Evolutionary conservation across 23 red algal species (phyloP).

Genomic region (Gracilaria caudata): DNA sequence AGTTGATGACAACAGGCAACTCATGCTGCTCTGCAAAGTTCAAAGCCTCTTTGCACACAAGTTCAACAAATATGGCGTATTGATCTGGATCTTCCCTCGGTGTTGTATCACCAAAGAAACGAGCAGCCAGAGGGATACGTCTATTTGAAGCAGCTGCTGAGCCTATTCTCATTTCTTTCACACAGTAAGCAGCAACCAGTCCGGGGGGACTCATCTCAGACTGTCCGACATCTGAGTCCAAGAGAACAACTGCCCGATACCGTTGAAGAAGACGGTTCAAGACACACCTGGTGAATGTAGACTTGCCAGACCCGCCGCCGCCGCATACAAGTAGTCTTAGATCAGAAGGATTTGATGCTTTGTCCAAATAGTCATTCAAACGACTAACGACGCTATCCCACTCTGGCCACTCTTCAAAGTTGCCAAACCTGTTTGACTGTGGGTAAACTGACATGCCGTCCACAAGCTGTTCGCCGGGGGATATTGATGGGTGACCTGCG

Average conservation of each 20-base stretch:
- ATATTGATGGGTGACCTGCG: slow-evolving; percentile 6
- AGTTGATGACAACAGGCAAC: slow-evolving; percentile 25
- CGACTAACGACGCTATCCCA: background rate
- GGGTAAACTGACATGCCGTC: slow-evolving; percentile 13
- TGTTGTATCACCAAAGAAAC: slow-evolving; percentile 37
- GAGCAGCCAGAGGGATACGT: background rate
- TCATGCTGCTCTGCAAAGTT: slow-evolving; percentile 6
- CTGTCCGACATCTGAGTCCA: slow-evolving; percentile 40
- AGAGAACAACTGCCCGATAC: background rate
- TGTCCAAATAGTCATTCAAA: slow-evolving; percentile 1
- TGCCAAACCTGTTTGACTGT: background rate
- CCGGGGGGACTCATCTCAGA: slow-evolving; percentile 38
- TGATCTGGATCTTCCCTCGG: slow-evolving; percentile 33
- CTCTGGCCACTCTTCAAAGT: slow-evolving; percentile 17
- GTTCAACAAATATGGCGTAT: slow-evolving; percentile 3
- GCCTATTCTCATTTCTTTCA: slow-evolving; percentile 9
- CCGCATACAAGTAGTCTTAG: slow-evolving; percentile 23
- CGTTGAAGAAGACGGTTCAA: slow-evolving; percentile 18
- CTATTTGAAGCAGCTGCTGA: slow-evolving; percentile 24
- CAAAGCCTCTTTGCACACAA: slow-evolving; percentile 5
- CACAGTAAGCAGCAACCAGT: slow-evolving; percentile 24
- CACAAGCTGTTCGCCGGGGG: background rate
- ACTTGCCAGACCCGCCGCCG: slow-evolving; percentile 35
- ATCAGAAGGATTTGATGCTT: background rate
- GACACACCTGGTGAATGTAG: slow-evolving; percentile 30